Evolutionary conservation across 441 rosid genomes (phyloP).

Genomic region (Erodium texanum): DNA sequence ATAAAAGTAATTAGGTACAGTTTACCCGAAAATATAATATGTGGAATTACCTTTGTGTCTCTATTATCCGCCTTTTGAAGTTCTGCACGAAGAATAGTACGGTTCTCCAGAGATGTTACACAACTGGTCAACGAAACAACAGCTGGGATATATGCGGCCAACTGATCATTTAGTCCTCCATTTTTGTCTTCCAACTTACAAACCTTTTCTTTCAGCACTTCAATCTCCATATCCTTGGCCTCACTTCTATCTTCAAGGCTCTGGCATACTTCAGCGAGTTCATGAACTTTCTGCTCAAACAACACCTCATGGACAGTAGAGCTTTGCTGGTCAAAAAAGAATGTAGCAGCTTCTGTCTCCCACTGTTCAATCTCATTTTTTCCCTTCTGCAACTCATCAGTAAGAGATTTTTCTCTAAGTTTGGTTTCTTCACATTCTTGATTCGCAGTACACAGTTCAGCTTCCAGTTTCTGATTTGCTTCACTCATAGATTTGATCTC

Average conservation of each 20-base stretch:
- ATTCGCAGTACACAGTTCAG: conserved; percentile 31
- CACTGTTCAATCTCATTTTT: conserved; percentile 25
- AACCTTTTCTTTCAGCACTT: conserved; percentile 49
- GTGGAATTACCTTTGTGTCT: conserved; percentile 41
- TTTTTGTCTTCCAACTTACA: conserved; percentile 46
- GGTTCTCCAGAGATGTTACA: conserved; percentile 57
- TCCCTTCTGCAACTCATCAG: conserved; percentile 17
- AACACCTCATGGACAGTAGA: conserved; percentile 46
- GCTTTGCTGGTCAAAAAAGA: conserved; percentile 46
- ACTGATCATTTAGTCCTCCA: conserved; percentile 43
- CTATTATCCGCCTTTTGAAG: conserved; percentile 20
- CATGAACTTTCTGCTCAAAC: conserved; percentile 47
- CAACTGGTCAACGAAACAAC: conserved; percentile 47
- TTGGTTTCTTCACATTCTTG: conserved; percentile 40
- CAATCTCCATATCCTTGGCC: conserved; percentile 39
- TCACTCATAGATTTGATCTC: conserved; percentile 30
- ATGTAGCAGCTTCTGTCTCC: conserved; percentile 48
- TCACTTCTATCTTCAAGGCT: conserved; percentile 31
- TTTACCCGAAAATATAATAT: conserved; percentile 4
- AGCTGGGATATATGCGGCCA: conserved; percentile 44
- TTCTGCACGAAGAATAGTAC: conserved; percentile 24
- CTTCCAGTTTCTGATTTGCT: conserved; percentile 39
- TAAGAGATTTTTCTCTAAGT: conserved; percentile 45
- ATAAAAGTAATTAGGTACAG: too few relatives aligned
- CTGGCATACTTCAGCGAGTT: conserved; percentile 39